Evolutionary conservation across 2,329 filamentous ascomycete species (phyloP).

Genomic region (Neofusicoccum laricinum): DNA sequence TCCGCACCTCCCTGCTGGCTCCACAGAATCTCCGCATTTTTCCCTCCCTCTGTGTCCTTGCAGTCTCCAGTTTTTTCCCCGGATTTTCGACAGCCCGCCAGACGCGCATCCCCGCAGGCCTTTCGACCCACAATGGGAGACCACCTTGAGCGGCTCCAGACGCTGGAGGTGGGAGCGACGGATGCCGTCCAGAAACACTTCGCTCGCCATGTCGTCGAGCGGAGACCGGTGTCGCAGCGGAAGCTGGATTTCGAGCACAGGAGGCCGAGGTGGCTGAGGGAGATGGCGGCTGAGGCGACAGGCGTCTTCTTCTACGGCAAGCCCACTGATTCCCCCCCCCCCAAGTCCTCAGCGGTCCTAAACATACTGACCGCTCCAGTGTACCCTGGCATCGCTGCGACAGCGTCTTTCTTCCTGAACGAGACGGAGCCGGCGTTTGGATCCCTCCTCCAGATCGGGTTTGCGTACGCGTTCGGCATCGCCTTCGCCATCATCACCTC

Average conservation of each 20-base stretch:
- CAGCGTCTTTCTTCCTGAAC: slow-evolving; percentile 51
- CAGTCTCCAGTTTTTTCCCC: not conserved
- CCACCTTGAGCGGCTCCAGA: slow-evolving; percentile 28
- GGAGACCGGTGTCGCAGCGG: slow-evolving; percentile 52
- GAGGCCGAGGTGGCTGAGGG: slow-evolving; percentile 53
- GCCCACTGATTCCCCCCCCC: too few relatives aligned
- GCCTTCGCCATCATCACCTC: slow-evolving; percentile 59
- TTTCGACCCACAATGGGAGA: not conserved
- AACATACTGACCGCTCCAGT: slow-evolving; percentile 20
- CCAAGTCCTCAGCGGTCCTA: too few relatives aligned
- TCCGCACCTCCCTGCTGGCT: not conserved
- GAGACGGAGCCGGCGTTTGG: slow-evolving; percentile 44
- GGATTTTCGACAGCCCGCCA: not conserved
- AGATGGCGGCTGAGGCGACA: slow-evolving; percentile 56
- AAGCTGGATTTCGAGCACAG: slow-evolving; percentile 55
- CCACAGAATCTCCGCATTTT: not conserved
- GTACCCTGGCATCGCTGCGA: slow-evolving; percentile 52
- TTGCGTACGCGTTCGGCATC: slow-evolving; percentile 56
- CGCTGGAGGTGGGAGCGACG: slow-evolving; percentile 53
- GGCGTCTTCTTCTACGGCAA: slow-evolving; percentile 56
- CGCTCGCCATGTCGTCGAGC: slow-evolving; percentile 48
- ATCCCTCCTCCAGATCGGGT: slow-evolving; percentile 56
- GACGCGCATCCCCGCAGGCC: not conserved
- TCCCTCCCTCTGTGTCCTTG: not conserved
- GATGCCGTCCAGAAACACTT: slow-evolving; percentile 53